These are phyloP conservation scores for Aureobasidium pullulans DNA, from an alignment of 2,329 filamentous ascomycete species.

Conservation along the genomic window DNA sequence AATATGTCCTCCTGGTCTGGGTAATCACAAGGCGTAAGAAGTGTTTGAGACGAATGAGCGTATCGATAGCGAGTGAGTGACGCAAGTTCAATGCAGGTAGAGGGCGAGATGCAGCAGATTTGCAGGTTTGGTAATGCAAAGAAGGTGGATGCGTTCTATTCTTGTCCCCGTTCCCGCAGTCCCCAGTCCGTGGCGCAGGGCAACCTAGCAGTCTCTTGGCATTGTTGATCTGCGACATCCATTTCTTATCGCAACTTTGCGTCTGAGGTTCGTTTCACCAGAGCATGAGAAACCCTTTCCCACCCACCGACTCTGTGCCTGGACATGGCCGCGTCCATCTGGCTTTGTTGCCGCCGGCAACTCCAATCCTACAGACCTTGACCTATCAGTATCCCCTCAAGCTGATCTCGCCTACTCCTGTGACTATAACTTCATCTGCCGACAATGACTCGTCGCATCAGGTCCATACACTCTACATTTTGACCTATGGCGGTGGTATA, in stretches of 20 bases:
- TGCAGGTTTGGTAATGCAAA: neutral
- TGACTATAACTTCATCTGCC: conserved; percentile 36
- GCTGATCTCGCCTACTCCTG: conserved; percentile 71
- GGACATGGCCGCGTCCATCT: conserved; percentile 74
- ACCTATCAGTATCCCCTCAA: conserved; percentile 94
- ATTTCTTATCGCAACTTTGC: neutral
- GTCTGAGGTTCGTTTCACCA: neutral
- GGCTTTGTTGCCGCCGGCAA: conserved; percentile 61
- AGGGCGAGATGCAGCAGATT: conserved; percentile 4
- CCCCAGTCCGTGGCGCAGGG: conserved; percentile 4
- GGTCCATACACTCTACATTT: conserved; percentile 70
- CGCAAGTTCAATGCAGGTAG: neutral
- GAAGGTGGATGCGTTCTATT: neutral
- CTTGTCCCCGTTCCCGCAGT: neutral
- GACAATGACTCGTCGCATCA: conserved; percentile 5
- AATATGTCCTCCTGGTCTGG: neutral
- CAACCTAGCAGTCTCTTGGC: neutral
- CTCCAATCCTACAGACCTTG: conserved; percentile 64
- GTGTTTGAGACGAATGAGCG: neutral
- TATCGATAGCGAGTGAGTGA: neutral
- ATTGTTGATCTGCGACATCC: neutral
- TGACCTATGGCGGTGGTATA: conserved; percentile 91
- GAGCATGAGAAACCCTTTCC: conserved; percentile 59
- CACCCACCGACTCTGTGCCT: conserved; percentile 62
- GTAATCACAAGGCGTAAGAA: neutral